A percentile compares a stretch with the other conserved stretches of the same genome.
Evolutionary conservation across 2,329 filamentous ascomycete species (phyloP).

Genomic region (Fusarium phyllophilum): DNA sequence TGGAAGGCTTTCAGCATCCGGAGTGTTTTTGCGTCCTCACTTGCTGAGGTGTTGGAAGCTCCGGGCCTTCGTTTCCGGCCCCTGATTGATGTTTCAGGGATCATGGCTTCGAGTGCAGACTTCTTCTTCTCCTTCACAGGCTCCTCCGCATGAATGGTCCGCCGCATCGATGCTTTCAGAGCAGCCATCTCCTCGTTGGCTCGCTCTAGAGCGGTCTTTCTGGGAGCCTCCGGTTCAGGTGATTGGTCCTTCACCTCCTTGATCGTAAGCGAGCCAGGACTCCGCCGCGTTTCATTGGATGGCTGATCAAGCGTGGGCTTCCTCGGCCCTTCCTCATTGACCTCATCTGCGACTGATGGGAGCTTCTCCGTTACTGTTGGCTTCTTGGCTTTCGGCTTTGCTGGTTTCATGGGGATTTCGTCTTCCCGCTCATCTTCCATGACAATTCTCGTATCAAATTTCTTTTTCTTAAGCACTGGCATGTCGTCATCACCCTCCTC

Average conservation of each 20-base stretch:
- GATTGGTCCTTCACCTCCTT: conserved; percentile 30
- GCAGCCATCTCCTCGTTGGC: conserved; percentile 85
- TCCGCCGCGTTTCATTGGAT: conserved; percentile 15
- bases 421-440: conserved; percentile 59
- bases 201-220: conserved; percentile 68
- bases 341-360: conserved; percentile 25
- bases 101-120: conserved; percentile 76
- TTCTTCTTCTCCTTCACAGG: conserved; percentile 68
- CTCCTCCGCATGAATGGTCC: conserved; percentile 62
- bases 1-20: conserved; percentile 83
- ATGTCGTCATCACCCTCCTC: conserved; percentile 66
- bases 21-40: conserved; percentile 72
- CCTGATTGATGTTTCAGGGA: conserved; percentile 75
- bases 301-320: neutral
- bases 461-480: conserved; percentile 77
- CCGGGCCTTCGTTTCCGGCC: conserved; percentile 76
- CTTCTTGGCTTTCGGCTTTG: conserved; percentile 46
- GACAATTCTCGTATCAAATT: conserved; percentile 81
- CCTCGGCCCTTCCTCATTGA: conserved; percentile 3
- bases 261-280: conserved; percentile 22
- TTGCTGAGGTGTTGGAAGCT: conserved; percentile 60
- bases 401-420: conserved; percentile 41
- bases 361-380: conserved; percentile 39
- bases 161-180: conserved; percentile 83
- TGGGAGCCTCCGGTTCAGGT: conserved; percentile 45